These are phyloP conservation scores for Barbarea vulgaris DNA, from an alignment of 345 rosid genomes.

Conservation along the genomic window DNA sequence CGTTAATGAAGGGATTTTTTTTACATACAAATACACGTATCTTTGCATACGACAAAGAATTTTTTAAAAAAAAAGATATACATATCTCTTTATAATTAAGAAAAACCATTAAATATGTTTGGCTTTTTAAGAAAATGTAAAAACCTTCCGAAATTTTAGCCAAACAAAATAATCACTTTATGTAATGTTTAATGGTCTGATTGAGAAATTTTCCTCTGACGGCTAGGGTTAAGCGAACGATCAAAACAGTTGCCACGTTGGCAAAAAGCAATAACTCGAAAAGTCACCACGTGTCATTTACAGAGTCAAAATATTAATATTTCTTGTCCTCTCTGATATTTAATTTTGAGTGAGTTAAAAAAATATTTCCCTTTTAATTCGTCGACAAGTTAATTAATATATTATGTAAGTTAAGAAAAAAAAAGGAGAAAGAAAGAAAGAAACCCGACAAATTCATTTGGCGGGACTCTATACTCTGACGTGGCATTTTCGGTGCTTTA, in stretches of 20 bases:
- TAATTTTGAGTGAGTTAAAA: background rate
- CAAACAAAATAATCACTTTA: constrained; percentile 9
- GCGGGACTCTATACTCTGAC: constrained; percentile 44
- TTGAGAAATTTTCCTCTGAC: constrained; percentile 23
- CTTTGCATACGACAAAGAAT: constrained; percentile 19
- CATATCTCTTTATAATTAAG: background rate
- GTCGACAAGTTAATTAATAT: background rate
- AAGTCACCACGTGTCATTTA: constrained; percentile 34
- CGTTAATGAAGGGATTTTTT: constrained; percentile 34
- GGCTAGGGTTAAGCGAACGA: constrained; percentile 43
- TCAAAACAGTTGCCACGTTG: constrained; percentile 35
- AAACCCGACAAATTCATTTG: constrained; percentile 25
- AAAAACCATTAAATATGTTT: background rate
- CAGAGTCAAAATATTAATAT: background rate
- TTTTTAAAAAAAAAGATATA: background rate
- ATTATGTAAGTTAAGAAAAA: background rate
- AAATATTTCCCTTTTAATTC: background rate
- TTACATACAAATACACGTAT: background rate
- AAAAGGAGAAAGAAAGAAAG: background rate
- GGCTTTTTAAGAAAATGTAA: background rate
- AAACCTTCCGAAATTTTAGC: background rate
- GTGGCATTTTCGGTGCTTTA: constrained; percentile 51
- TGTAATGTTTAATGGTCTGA: constrained; percentile 22
- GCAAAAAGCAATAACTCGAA: constrained; percentile 23
- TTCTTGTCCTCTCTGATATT: background rate